Evolutionary conservation across 164 flowering plant genomes (phyloP).

Genomic region (Berberis vulgaris): DNA sequence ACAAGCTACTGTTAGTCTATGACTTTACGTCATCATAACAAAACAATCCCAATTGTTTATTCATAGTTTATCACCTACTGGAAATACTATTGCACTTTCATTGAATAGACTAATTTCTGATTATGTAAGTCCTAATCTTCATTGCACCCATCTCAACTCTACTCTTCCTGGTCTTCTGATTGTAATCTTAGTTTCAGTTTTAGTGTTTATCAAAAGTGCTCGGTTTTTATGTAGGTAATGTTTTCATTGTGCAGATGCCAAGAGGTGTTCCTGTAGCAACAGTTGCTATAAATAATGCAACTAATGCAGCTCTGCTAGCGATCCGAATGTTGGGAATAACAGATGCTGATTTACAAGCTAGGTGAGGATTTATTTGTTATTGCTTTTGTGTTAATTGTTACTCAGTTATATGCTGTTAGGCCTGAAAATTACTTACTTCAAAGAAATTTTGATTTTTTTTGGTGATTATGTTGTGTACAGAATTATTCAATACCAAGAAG

Average conservation of each 20-base stretch:
- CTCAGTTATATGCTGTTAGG: background rate
- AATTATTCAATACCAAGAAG: constrained; percentile 63
- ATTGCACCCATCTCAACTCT: too few relatives aligned
- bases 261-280: constrained; percentile 96
- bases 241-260: constrained; percentile 58
- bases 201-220: background rate
- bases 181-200: background rate
- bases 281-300: constrained; percentile 82
- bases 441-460: background rate
- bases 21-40: too few relatives aligned
- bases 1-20: too few relatives aligned
- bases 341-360: constrained; percentile 37
- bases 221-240: background rate
- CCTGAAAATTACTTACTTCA: background rate
- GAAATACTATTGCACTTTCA: too few relatives aligned
- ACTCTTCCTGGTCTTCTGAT: background rate
- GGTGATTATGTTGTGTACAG: constrained; percentile 26
- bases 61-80: too few relatives aligned
- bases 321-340: constrained; percentile 53
- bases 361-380: constrained; percentile 21
- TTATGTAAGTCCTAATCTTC: too few relatives aligned
- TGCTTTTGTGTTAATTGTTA: background rate
- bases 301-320: constrained; percentile 88
- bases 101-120: too few relatives aligned
- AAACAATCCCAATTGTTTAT: too few relatives aligned